These are phyloP conservation scores for Dorcoceras hygrometricum DNA, from an alignment of 257 asterid species.

Conservation along the genomic window DNA sequence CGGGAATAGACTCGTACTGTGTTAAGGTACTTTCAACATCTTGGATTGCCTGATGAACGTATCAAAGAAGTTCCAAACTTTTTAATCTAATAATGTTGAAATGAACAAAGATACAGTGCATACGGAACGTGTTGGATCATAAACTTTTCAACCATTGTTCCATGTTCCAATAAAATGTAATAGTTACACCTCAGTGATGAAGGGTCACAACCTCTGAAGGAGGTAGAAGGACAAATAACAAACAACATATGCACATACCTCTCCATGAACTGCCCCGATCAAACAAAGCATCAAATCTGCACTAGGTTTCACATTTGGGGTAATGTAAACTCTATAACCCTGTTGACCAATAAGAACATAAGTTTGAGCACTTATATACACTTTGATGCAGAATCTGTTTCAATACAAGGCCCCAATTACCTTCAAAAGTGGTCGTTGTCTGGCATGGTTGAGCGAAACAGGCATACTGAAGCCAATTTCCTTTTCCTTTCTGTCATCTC, in stretches of 20 bases:
- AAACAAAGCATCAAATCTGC: slow-evolving; percentile 47
- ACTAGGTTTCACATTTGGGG: slow-evolving; percentile 63
- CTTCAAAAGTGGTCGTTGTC: slow-evolving; percentile 61
- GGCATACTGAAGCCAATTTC: slow-evolving; percentile 69
- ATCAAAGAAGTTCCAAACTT: neutral
- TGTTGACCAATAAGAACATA: slow-evolving; percentile 32
- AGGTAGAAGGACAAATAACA: too few species aligned
- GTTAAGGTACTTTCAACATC: slow-evolving; percentile 22
- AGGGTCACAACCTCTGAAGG: too few species aligned
- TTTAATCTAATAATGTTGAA: slow-evolving; percentile 14
- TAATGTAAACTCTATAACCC: slow-evolving; percentile 58
- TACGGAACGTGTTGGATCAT: slow-evolving; percentile 3
- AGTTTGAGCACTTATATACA: slow-evolving; percentile 8
- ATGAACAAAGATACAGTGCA: neutral
- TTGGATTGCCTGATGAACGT: slow-evolving; percentile 48
- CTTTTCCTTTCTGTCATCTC: slow-evolving; percentile 80
- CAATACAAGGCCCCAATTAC: slow-evolving; percentile 31
- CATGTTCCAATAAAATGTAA: neutral
- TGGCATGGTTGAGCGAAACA: slow-evolving; percentile 54
- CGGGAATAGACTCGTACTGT: slow-evolving; percentile 29
- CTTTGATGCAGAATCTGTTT: slow-evolving; percentile 13
- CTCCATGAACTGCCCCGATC: slow-evolving; percentile 63
- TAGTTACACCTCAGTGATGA: neutral
- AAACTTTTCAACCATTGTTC: slow-evolving; percentile 3
- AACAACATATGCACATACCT: slow-evolving; percentile 40